phyloP scores from a whole-genome alignment of 192 early-diverging fungal species.

The Umbelopsis isabellina region DNA sequence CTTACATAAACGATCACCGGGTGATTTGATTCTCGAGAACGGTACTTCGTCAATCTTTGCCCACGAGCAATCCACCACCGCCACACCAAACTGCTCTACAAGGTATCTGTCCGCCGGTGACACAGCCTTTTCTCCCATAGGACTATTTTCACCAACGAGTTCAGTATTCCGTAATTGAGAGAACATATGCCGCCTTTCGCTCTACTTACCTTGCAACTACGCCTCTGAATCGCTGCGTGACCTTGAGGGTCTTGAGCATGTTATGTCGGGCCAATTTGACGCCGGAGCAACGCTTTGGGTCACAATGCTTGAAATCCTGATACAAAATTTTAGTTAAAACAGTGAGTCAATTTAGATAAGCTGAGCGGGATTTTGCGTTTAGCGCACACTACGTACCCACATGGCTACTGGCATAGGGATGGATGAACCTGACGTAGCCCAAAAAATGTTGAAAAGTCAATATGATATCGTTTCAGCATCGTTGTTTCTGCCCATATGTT shows the following conservation, averaged over 20 bases:
- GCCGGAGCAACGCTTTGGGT: constrained; percentile 97
- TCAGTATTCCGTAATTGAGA: background rate
- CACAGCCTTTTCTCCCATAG: constrained; percentile 85
- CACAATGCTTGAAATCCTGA: constrained; percentile 98
- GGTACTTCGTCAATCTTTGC: constrained; percentile 93
- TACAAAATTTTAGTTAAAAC: background rate
- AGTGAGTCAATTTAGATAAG: background rate
- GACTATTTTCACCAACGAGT: constrained; percentile 46
- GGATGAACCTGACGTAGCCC: constrained; percentile 13
- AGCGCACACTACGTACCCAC: constrained; percentile 53
- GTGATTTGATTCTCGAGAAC: constrained; percentile 82
- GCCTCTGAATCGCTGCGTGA: constrained; percentile 87
- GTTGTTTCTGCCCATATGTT: background rate
- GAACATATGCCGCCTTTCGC: background rate
- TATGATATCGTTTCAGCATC: background rate
- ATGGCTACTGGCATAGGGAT: constrained; percentile 76
- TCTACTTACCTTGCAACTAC: constrained; percentile 74
- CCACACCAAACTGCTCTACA: constrained; percentile 76
- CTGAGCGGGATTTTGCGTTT: background rate
- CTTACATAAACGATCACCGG: constrained; percentile 84
- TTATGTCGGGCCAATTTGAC: constrained; percentile 83
- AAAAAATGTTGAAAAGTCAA: background rate
- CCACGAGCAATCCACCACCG: constrained; percentile 98
- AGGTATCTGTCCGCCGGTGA: constrained; percentile 84
- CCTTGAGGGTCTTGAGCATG: constrained; percentile 77